These are phyloP conservation scores for Calonectria pauciramosa DNA, from an alignment of 2,329 filamentous ascomycete species.

Conservation along the genomic window DNA sequence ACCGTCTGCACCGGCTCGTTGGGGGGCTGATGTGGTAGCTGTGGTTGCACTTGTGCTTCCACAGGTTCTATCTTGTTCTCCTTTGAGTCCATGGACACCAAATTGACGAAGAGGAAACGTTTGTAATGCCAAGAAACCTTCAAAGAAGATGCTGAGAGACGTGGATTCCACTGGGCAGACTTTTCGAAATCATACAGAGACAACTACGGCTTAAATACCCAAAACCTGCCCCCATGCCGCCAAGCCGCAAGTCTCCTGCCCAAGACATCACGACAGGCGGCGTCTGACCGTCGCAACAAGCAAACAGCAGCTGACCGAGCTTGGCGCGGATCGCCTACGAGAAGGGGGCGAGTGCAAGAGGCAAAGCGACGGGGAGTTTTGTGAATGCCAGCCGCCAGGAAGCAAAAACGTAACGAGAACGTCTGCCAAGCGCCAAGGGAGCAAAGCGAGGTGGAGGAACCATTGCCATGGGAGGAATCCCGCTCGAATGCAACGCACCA, in stretches of 20 bases:
- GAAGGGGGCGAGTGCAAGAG: neutral
- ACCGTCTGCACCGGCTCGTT: slow-evolving; percentile 37
- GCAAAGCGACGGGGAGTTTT: neutral
- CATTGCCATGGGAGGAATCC: neutral
- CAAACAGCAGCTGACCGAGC: neutral
- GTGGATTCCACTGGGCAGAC: neutral
- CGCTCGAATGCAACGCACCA: neutral
- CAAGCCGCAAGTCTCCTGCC: neutral
- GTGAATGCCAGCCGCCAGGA: slow-evolving; percentile 11
- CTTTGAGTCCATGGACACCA: slow-evolving; percentile 34
- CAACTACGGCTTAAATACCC: neutral
- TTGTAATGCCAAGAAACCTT: neutral
- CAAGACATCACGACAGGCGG: neutral
- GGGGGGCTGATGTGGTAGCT: slow-evolving; percentile 2
- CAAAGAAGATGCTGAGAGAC: neutral
- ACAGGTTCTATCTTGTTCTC: slow-evolving; percentile 35
- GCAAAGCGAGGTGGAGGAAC: slow-evolving; percentile 18
- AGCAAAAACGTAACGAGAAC: slow-evolving; percentile 6
- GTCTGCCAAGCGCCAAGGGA: slow-evolving; percentile 34
- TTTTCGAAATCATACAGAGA: neutral
- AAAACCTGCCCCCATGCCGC: neutral
- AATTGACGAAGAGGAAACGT: slow-evolving; percentile 18
- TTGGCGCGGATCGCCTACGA: neutral
- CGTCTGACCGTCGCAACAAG: neutral
- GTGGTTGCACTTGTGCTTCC: neutral